These are phyloP conservation scores for Taphrina confusa DNA, from an alignment of 1,139 yeast genomes.

Conservation along the genomic window DNA sequence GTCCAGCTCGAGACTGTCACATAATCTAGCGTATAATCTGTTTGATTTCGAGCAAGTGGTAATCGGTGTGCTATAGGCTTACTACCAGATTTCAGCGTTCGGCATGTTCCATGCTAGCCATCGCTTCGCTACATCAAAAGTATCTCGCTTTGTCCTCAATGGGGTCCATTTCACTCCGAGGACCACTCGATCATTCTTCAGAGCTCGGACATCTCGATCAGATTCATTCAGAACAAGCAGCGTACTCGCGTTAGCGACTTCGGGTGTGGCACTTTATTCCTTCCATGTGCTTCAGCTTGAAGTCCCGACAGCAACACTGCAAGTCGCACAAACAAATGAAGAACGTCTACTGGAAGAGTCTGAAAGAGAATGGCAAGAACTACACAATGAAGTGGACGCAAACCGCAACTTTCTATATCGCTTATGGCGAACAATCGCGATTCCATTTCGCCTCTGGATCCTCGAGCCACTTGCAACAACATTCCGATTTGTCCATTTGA, in stretches of 20 bases:
- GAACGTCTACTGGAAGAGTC: constrained; percentile 44
- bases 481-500: constrained; percentile 67
- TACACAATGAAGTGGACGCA: constrained; percentile 19
- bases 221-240: too few species aligned
- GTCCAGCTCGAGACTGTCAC: too few species aligned
- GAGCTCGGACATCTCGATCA: too few species aligned
- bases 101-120: constrained; percentile 10
- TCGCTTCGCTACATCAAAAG: background rate
- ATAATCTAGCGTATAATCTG: too few species aligned
- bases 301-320: background rate
- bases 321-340: constrained; percentile 24
- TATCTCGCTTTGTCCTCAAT: too few species aligned
- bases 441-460: constrained; percentile 28
- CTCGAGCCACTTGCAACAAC: constrained; percentile 70
- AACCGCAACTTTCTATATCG: constrained; percentile 7
- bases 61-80: too few species aligned
- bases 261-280: constrained; percentile 2
- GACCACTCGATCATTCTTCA: too few species aligned
- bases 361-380: constrained; percentile 40
- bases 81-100: too few species aligned
- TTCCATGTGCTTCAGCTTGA: background rate
- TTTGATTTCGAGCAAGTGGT: too few species aligned
- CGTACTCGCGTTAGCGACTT: background rate
- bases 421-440: constrained; percentile 17
- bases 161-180: too few species aligned